Evolutionary conservation across 2,329 filamentous ascomycete genomes (phyloP).

Genomic region (Botryotinia convoluta): DNA sequence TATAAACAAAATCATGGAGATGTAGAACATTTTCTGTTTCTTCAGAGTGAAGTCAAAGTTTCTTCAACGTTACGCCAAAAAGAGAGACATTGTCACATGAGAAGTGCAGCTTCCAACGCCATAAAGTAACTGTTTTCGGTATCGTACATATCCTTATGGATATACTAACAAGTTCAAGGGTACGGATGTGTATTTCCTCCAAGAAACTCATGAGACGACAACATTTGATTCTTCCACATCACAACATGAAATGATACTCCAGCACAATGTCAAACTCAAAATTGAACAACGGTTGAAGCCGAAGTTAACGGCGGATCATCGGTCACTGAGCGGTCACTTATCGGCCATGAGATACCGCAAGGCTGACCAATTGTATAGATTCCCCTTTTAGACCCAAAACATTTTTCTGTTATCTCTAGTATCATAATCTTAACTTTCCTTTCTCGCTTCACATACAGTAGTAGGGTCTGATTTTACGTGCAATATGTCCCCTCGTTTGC

Average conservation of each 20-base stretch:
- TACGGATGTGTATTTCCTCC: background rate
- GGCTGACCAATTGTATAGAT: slow-evolving; percentile 14
- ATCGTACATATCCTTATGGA: background rate
- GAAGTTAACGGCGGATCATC: background rate
- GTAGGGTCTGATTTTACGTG: background rate
- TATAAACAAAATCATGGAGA: background rate
- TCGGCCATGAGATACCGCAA: slow-evolving; percentile 10
- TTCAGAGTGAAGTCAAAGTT: background rate
- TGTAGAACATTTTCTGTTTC: background rate
- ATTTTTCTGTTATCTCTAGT: slow-evolving; percentile 6
- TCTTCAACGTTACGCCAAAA: background rate
- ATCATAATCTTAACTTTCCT: background rate
- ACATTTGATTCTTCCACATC: background rate
- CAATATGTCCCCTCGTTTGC: slow-evolving; percentile 26
- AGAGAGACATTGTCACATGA: background rate
- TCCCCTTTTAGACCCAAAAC: background rate
- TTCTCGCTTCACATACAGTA: background rate
- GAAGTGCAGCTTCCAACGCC: background rate
- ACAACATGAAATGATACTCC: background rate
- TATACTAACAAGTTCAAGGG: background rate
- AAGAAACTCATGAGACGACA: background rate
- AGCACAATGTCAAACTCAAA: background rate
- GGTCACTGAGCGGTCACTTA: background rate
- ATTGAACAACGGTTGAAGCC: background rate
- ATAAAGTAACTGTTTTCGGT: background rate